phyloP scores from a whole-genome alignment of 1,284 basidiomycete species.

The Butyriboletus regius region DNA sequence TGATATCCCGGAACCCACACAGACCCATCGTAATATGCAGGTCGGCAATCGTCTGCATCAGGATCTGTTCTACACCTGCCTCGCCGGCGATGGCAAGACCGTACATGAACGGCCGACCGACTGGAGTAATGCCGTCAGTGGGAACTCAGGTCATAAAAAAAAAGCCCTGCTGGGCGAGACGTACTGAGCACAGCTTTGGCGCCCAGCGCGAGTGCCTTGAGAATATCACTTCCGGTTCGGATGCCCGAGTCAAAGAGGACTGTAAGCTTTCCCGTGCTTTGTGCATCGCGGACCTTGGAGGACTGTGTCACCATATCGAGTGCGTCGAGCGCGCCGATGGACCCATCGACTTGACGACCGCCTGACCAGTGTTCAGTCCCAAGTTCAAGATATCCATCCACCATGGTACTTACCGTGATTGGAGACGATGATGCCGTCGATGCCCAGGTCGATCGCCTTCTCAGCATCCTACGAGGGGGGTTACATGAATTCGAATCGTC shows the following conservation, averaged over 20 bases:
- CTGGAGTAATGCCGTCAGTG: slow-evolving; percentile 16
- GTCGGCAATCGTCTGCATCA: slow-evolving; percentile 48
- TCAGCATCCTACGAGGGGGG: slow-evolving; percentile 52
- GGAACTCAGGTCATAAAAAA: background rate
- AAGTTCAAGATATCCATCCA: background rate
- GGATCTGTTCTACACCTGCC: slow-evolving; percentile 47
- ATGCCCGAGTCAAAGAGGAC: slow-evolving; percentile 77
- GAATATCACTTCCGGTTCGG: slow-evolving; percentile 65
- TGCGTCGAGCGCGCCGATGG: slow-evolving; percentile 63
- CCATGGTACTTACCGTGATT: slow-evolving; percentile 57
- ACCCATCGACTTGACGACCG: slow-evolving; percentile 76
- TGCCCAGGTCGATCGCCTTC: slow-evolving; percentile 56
- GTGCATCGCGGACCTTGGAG: slow-evolving; percentile 50
- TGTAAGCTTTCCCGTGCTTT: slow-evolving; percentile 52
- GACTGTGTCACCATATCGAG: slow-evolving; percentile 58
- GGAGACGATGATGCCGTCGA: slow-evolving; percentile 71
- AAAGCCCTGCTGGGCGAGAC: slow-evolving; percentile 15
- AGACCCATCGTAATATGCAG: slow-evolving; percentile 49
- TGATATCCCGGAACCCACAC: slow-evolving; percentile 36
- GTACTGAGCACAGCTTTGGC: slow-evolving; percentile 57
- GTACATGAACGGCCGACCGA: slow-evolving; percentile 46
- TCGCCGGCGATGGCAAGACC: slow-evolving; percentile 50
- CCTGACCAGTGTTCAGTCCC: slow-evolving; percentile 35
- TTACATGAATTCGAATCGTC: background rate
- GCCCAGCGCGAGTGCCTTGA: slow-evolving; percentile 68